Evolutionary conservation across 345 rosid genomes (phyloP).

Genomic region (Brassica juncea): DNA sequence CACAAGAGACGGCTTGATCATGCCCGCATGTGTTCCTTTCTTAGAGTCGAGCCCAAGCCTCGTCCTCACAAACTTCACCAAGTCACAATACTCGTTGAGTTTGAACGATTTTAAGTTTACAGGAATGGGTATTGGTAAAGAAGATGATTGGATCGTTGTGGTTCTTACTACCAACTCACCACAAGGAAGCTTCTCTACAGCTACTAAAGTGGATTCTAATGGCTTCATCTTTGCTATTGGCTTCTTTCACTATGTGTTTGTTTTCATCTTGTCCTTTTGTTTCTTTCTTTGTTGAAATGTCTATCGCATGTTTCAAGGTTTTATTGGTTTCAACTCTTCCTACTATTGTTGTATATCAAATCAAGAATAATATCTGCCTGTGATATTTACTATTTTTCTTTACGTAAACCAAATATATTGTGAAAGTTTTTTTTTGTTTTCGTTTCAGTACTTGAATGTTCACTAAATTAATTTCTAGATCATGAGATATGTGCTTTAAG

Average conservation of each 20-base stretch:
- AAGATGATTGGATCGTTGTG: constrained; percentile 81
- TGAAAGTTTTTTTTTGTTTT: not conserved
- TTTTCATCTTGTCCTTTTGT: constrained; percentile 41
- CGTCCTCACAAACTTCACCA: constrained; percentile 76
- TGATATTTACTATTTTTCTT: not conserved
- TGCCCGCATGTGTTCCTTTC: constrained; percentile 90
- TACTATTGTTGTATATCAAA: not conserved
- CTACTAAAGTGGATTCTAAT: constrained; percentile 23
- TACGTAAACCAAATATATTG: not conserved
- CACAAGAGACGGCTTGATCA: constrained; percentile 66
- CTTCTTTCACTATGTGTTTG: constrained; percentile 35
- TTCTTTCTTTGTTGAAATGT: constrained; percentile 27
- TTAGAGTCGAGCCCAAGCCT: constrained; percentile 48
- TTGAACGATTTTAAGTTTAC: constrained; percentile 69
- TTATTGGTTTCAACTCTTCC: not conserved
- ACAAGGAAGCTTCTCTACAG: constrained; percentile 59
- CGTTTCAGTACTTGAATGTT: not conserved
- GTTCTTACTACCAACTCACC: constrained; percentile 70
- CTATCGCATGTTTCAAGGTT: not conserved
- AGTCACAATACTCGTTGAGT: constrained; percentile 54
- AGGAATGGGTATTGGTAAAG: constrained; percentile 74
- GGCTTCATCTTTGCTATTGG: constrained; percentile 36
- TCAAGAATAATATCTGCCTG: not conserved
- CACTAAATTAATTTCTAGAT: not conserved
- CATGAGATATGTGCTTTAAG: not conserved